Conservation (phyloP, 176 grass and related monocot species). For the Luzula sylvatica region DNA sequence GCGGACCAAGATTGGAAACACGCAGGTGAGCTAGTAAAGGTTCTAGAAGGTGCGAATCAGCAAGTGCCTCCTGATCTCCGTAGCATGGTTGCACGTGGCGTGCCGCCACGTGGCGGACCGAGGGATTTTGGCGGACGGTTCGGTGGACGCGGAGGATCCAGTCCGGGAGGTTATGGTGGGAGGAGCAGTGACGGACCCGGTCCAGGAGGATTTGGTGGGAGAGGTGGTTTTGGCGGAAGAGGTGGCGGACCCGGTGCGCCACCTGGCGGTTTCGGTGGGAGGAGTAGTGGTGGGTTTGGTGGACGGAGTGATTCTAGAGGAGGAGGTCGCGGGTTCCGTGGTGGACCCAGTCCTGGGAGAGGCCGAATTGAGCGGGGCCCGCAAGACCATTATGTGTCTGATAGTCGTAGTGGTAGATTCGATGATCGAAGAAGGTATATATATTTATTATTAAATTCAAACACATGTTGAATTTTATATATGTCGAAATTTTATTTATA, state of each 20-base stretch:
- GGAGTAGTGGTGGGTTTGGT: constrained; percentile 63
- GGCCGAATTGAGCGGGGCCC: constrained; percentile 52
- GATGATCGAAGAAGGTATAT: constrained; percentile 47
- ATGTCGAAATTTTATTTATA: constrained; percentile 31
- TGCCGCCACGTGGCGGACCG: constrained; percentile 32
- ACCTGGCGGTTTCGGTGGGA: constrained; percentile 43
- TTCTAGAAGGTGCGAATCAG: constrained; percentile 88
- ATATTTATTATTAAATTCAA: neutral
- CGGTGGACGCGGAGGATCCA: constrained; percentile 17
- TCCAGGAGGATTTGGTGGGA: constrained; percentile 42
- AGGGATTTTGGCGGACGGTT: constrained; percentile 43
- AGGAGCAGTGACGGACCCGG: constrained; percentile 40
- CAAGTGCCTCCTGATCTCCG: constrained; percentile 72
- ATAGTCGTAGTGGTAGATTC: constrained; percentile 55
- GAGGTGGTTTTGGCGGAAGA: constrained; percentile 41
- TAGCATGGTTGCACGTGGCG: constrained; percentile 59
- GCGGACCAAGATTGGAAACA: constrained; percentile 86
- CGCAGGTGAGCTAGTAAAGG: constrained; percentile 81
- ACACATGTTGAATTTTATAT: too few relatives aligned
- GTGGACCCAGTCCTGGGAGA: too few relatives aligned
- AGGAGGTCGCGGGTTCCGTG: too few relatives aligned
- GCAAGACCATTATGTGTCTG: constrained; percentile 54
- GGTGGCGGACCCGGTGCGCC: constrained; percentile 57
- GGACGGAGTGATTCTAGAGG: constrained; percentile 22
- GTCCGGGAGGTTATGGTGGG: constrained; percentile 42